Conservation (phyloP, 1,139 yeast genomes). For the Tardiomyces blankii region DNA sequence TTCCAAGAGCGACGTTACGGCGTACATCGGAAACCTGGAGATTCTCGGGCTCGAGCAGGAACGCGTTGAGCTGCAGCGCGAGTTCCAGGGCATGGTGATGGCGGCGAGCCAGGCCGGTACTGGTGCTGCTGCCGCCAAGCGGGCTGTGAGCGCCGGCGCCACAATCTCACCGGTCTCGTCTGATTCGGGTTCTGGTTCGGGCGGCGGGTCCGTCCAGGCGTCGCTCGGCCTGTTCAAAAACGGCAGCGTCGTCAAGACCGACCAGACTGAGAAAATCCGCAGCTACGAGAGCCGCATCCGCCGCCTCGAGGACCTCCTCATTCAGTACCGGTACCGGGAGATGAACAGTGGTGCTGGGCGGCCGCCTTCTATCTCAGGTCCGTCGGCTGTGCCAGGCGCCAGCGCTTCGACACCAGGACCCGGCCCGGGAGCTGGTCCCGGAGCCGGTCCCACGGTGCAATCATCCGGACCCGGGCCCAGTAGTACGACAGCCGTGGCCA, state of each 20-base stretch:
- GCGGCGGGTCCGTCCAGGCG: neutral
- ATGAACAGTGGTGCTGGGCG: neutral
- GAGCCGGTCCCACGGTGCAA: neutral
- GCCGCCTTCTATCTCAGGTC: neutral
- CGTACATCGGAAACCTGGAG: neutral
- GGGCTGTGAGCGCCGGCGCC: neutral
- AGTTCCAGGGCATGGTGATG: neutral
- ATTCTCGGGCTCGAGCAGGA: neutral
- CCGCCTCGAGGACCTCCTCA: constrained; percentile 28
- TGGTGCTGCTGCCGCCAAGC: too few species aligned
- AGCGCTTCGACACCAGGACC: neutral
- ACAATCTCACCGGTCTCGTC: neutral
- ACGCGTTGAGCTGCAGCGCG: neutral
- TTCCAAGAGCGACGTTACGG: neutral
- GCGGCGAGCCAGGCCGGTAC: neutral
- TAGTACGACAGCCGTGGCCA: neutral
- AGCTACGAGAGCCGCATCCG: constrained; percentile 28
- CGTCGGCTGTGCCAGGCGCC: neutral
- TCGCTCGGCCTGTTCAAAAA: neutral
- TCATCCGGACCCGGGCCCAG: too few species aligned
- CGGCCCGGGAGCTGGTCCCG: neutral
- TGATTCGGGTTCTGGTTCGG: neutral
- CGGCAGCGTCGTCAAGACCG: neutral
- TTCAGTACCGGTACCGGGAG: constrained; percentile 7
- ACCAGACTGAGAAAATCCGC: neutral